Evolutionary conservation across 768 basidiomycete species (phyloP).

Genomic region (Neoboletus brunneissimus): DNA sequence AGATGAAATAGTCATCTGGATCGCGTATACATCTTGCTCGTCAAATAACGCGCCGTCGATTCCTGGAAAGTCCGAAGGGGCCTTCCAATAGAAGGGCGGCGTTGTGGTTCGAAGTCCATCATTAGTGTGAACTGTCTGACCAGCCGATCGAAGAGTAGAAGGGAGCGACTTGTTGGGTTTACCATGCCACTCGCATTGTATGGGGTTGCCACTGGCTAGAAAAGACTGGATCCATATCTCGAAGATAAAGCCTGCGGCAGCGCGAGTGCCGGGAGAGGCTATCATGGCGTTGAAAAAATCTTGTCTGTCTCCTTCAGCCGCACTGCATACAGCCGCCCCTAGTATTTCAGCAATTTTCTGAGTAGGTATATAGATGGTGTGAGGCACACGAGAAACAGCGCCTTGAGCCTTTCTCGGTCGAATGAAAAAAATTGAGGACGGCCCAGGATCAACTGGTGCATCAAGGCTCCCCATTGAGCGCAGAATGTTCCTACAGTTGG

Average conservation of each 20-base stretch:
- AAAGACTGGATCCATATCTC: slow-evolving; percentile 3
- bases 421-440: slow-evolving; percentile 2
- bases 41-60: background rate
- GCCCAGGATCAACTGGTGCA: background rate
- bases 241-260: slow-evolving; percentile 1
- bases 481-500: background rate
- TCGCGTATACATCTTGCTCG: background rate
- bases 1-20: background rate
- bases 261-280: background rate
- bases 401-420: background rate
- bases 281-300: slow-evolving; percentile 3
- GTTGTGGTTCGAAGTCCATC: background rate
- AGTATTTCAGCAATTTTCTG: background rate
- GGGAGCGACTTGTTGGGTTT: background rate
- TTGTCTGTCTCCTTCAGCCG: slow-evolving; percentile 1
- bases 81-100: slow-evolving; percentile 4
- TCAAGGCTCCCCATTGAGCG: background rate
- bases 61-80: background rate
- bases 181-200: background rate
- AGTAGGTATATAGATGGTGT: background rate
- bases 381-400: background rate
- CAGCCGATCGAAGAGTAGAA: background rate
- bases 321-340: background rate
- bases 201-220: background rate
- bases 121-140: background rate